Percentiles rank a stretch among this genome's conserved stretches.
phyloP scores from a whole-genome alignment of 2,329 filamentous ascomycete genomes.

The Fusarium transvaalense region DNA sequence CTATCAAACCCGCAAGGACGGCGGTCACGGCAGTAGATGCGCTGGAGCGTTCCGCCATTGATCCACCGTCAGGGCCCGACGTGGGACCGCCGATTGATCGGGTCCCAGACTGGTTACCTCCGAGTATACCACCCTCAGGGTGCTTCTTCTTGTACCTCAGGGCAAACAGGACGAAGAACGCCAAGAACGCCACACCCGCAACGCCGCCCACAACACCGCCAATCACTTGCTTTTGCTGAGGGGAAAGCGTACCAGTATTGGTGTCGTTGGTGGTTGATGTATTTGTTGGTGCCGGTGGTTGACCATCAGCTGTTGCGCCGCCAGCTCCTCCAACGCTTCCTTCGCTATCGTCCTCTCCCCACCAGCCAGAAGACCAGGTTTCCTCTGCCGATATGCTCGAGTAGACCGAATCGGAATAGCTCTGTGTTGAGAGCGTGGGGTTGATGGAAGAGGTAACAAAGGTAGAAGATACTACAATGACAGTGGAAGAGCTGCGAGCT shows the following conservation, averaged over 20 bases:
- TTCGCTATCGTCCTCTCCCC: slow-evolving; percentile 33
- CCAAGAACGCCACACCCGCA: slow-evolving; percentile 69
- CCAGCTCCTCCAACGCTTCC: slow-evolving; percentile 23
- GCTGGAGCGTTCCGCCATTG: slow-evolving; percentile 62
- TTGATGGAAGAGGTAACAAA: slow-evolving; percentile 39
- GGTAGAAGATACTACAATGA: slow-evolving; percentile 37
- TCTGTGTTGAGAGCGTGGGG: slow-evolving; percentile 28
- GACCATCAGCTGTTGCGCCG: slow-evolving; percentile 32
- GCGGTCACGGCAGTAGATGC: slow-evolving; percentile 58
- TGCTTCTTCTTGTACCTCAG: slow-evolving; percentile 68
- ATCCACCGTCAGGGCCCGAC: slow-evolving; percentile 35
- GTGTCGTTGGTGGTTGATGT: slow-evolving; percentile 38
- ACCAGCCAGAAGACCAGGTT: slow-evolving; percentile 42
- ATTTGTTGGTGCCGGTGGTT: slow-evolving; percentile 42
- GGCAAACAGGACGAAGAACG: slow-evolving; percentile 66
- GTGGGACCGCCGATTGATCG: slow-evolving; percentile 41
- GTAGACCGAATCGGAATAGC: slow-evolving; percentile 43
- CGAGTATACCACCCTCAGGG: slow-evolving; percentile 59
- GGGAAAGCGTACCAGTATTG: slow-evolving; percentile 46
- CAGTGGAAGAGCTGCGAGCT: slow-evolving; percentile 37
- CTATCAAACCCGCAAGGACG: slow-evolving; percentile 61
- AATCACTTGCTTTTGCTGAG: slow-evolving; percentile 59
- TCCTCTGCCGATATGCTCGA: slow-evolving; percentile 44
- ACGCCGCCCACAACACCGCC: slow-evolving; percentile 70
- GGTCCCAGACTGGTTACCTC: slow-evolving; percentile 53